These are phyloP conservation scores for Citrus sp. DNA, from an alignment of 345 rosid genomes.

Conservation along the genomic window DNA sequence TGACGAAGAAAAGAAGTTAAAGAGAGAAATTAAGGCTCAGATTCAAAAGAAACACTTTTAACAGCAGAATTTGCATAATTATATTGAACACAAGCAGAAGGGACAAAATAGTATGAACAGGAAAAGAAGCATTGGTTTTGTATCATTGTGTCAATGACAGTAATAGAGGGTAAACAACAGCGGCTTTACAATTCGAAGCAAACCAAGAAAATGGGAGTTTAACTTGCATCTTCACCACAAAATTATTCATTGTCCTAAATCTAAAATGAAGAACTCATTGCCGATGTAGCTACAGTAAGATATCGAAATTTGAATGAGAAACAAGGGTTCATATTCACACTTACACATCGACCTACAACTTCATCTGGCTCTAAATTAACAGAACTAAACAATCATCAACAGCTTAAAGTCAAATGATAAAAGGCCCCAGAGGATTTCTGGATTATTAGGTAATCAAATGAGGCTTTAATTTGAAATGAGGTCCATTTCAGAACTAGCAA, in stretches of 20 bases:
- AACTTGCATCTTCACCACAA: background rate
- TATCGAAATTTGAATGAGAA: background rate
- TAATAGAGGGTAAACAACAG: background rate
- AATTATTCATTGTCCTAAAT: background rate
- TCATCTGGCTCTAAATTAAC: background rate
- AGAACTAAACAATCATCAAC: background rate
- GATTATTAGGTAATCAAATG: background rate
- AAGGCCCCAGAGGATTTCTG: background rate
- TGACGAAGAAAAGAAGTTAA: slow-evolving; percentile 13
- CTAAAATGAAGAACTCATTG: background rate
- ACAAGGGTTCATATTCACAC: background rate
- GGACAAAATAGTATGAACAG: background rate
- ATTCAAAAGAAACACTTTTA: background rate
- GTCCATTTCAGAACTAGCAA: background rate
- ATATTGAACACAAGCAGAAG: background rate
- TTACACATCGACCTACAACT: background rate
- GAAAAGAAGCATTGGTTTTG: background rate
- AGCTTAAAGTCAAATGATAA: background rate
- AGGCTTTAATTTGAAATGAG: background rate
- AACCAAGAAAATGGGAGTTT: background rate
- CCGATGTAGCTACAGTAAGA: background rate
- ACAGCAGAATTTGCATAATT: background rate
- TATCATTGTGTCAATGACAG: too few species aligned
- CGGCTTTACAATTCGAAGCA: background rate
- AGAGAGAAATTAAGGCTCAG: background rate